Evolutionary conservation across 2,329 filamentous ascomycete species (phyloP), one percentile per base, ranked within the genome.

Genomic region (Scortechinia acanthostroma): DNA sequence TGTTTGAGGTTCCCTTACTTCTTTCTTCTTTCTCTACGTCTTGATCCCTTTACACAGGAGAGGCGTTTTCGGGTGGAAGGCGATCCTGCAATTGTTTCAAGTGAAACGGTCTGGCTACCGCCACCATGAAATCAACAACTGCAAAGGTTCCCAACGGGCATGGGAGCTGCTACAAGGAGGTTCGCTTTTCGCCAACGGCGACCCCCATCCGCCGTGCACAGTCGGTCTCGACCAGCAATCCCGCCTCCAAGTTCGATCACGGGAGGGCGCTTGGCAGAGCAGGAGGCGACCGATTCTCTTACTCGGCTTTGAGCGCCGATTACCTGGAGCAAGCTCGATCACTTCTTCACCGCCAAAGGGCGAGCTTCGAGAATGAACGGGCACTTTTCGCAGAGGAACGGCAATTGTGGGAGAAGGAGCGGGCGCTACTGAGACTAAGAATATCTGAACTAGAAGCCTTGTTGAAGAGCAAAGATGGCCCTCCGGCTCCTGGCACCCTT

Each of bases 331-430:
- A 69, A 47, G 64, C 63, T 22, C 59, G 58, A 43, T 55, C 58
- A 14, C 53, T 68, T 15, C 54, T 68, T 6, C 57, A 66, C 44
- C 62, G 53, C 17, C 64, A 66, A 45, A 57, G 62, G 21, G 48
- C 50, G 14, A 57, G 54, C 42, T 66, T 68, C 30, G 63, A 69
- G 46, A 55, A 53, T 6, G 63, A 70, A 45, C 57, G 67, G 47
- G 51, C 54, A 22, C 52, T 65, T 4, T 69, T 70, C 47, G 58
- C 60, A 2, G 58, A 66, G 33, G 68, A 71, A 48, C 56, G 68
- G 43, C 62, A 53, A 46, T 48, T 69, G 22, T 71, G 68, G 68
- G 60, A 64, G 19, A 62, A 62, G 42, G 68, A 71, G 52, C 55
- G 66, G 28, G 51, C 52, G n/a, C 49, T 69, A 28, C 52, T 71